Base-by-base conservation (phyloP, 148 eudicot species). In the Vaccinium corymbosum region DNA sequence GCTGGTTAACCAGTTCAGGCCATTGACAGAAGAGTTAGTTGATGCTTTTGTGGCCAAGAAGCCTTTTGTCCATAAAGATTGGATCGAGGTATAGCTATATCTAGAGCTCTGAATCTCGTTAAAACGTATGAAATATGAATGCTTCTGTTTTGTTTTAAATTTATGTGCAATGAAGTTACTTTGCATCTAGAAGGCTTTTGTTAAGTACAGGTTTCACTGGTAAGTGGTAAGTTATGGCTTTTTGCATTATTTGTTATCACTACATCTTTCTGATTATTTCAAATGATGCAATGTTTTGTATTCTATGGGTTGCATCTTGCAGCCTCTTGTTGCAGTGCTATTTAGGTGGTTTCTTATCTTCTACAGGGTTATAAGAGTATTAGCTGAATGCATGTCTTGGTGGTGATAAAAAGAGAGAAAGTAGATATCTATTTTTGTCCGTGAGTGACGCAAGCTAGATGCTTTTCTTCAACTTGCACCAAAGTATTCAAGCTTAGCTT, bases 41-140 rank as follows among this genome's bases (percentile, higher is more conserved):
- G 98, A 94, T 92, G 91, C 98, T 81, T 86, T 97, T 82, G 81
- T 94, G 86, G 88, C 95, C 38, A 92, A 91, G 85, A 93, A 88
- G 79, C 93, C 90, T 29, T 83, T 97, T 83, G 91, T 91, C 75
- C 84, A 82, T 35, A 84, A 88, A 81, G 90, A 92, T 25, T 97
- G 99, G 99, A 83, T 97, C 56, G 96, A 97, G 98, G 99, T 94
- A 93, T 76, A 77, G 81, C 77, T 57, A 49, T 29, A 27, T 79
- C 17, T 53, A 56, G 76, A n/a, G 52, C 46, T 12, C 27, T 72
- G 1, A 64, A 64, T 38, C 27, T 49, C 76, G 56, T 53, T 53
- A 35, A 81, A 51, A 49, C 29, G 15, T 19, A 42, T 42, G 6
- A 62, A 62, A 8, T 19, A 42, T 42, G 6, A 62, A 62, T n/a